phyloP scores from a whole-genome alignment of 1,139 yeast genomes.

The Yamadazyma songkhlaensis region DNA sequence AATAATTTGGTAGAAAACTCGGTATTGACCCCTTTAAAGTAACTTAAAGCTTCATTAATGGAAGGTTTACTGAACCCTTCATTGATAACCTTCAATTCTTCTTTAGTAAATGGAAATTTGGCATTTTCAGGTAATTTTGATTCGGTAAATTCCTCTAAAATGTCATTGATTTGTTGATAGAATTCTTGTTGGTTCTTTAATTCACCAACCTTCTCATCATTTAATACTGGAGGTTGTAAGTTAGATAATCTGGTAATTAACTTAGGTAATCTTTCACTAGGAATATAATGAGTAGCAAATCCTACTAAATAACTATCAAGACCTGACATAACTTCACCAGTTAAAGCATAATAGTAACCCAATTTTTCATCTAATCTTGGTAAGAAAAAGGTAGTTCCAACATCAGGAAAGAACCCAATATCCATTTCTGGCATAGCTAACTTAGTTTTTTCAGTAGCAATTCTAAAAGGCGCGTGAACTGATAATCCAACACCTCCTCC shows the following conservation, averaged over 20 bases:
- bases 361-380: slow-evolving; percentile 79
- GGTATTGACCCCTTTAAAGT: slow-evolving; percentile 54
- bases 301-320: slow-evolving; percentile 80
- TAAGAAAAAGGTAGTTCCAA: slow-evolving; percentile 87
- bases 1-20: slow-evolving; percentile 66
- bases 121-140: slow-evolving; percentile 66
- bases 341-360: slow-evolving; percentile 83
- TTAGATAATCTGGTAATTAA: slow-evolving; percentile 65
- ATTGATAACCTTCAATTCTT: slow-evolving; percentile 63
- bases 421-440: slow-evolving; percentile 98
- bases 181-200: slow-evolving; percentile 34
- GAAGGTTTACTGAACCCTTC: slow-evolving; percentile 58
- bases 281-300: slow-evolving; percentile 86
- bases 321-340: slow-evolving; percentile 78
- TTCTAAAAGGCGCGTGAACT: slow-evolving; percentile 90
- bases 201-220: slow-evolving; percentile 24
- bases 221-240: slow-evolving; percentile 42
- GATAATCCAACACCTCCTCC: slow-evolving; percentile 97
- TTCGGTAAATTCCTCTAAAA: slow-evolving; percentile 73
- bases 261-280: slow-evolving; percentile 58
- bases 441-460: slow-evolving; percentile 85
- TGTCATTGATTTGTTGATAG: slow-evolving; percentile 61
- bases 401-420: slow-evolving; percentile 96
- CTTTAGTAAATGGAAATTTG: slow-evolving; percentile 55
- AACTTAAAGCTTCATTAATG: slow-evolving; percentile 60